These are phyloP conservation scores for Russula emetica DNA, from an alignment of 768 basidiomycete species.

Conservation along the genomic window DNA sequence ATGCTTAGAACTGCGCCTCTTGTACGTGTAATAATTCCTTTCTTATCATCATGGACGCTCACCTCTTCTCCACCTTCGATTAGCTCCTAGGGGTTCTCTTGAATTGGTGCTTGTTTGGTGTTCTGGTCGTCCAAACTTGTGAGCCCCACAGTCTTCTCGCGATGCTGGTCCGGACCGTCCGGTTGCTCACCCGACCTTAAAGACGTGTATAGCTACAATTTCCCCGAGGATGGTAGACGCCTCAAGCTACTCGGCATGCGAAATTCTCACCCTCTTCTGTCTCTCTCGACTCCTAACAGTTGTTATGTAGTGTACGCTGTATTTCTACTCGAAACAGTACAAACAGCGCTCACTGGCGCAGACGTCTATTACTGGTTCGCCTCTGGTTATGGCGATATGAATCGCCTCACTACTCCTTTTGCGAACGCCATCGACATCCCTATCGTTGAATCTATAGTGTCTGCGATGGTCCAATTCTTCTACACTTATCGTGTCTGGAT, in stretches of 20 bases:
- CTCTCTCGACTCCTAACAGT: neutral
- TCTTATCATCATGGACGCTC: neutral
- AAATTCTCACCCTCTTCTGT: neutral
- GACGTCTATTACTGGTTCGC: conserved; percentile 34
- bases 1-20: neutral
- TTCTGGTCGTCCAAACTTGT: conserved; percentile 33
- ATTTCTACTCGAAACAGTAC: conserved; percentile 30
- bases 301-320: conserved; percentile 29
- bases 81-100: conserved; percentile 18
- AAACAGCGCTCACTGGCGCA: conserved; percentile 30
- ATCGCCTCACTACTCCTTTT: conserved; percentile 24
- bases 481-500: conserved; percentile 13
- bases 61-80: neutral
- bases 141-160: conserved; percentile 3
- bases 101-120: conserved; percentile 32
- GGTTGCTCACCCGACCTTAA: neutral
- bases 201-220: conserved; percentile 21
- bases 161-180: too few relatives aligned
- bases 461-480: conserved; percentile 5
- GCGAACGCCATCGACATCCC: conserved; percentile 25
- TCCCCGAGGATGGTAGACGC: neutral
- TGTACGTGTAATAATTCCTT: neutral
- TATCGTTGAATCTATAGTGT: conserved; percentile 7
- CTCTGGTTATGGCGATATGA: conserved; percentile 32
- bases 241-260: conserved; percentile 12